Conservation (phyloP, 139 green algal genomes). For the Tetraselmis striata region DNA sequence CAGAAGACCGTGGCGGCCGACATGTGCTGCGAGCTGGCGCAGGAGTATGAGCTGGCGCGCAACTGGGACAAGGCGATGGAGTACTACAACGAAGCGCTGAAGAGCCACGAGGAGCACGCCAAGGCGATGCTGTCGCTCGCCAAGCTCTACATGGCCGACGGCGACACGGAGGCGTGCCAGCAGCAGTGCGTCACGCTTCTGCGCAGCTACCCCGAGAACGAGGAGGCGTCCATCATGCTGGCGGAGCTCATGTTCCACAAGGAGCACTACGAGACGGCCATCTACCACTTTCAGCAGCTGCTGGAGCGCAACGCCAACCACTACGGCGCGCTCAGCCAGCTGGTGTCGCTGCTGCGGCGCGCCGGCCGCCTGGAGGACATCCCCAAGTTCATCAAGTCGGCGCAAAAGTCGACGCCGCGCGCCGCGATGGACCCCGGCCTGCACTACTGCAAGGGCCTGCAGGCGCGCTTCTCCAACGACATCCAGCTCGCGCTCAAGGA, state of each 20-base stretch:
- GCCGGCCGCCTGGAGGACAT: constrained; percentile 43
- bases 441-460: constrained; percentile 56
- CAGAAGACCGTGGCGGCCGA: constrained; percentile 39
- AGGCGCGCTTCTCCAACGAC: constrained; percentile 32
- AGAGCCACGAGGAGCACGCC: constrained; percentile 33
- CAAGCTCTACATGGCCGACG: constrained; percentile 44
- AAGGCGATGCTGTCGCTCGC: constrained; percentile 42
- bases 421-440: constrained; percentile 43
- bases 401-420: constrained; percentile 15
- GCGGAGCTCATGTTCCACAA: constrained; percentile 74
- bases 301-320: constrained; percentile 55
- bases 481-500: constrained; percentile 48
- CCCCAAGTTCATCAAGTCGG: constrained; percentile 15
- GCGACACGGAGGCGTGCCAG: constrained; percentile 47
- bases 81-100: constrained; percentile 46
- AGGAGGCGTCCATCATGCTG: constrained; percentile 67
- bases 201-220: constrained; percentile 55
- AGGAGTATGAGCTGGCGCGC: constrained; percentile 28
- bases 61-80: constrained; percentile 45
- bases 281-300: constrained; percentile 73
- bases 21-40: constrained; percentile 52
- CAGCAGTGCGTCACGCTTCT: constrained; percentile 52
- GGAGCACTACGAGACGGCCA: constrained; percentile 63
- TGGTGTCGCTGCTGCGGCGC: constrained; percentile 50
- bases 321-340: constrained; percentile 56